Evolutionary conservation across 192 early-diverging fungal species (phyloP).

Genomic region (Rhizoclosmatium globosum): DNA sequence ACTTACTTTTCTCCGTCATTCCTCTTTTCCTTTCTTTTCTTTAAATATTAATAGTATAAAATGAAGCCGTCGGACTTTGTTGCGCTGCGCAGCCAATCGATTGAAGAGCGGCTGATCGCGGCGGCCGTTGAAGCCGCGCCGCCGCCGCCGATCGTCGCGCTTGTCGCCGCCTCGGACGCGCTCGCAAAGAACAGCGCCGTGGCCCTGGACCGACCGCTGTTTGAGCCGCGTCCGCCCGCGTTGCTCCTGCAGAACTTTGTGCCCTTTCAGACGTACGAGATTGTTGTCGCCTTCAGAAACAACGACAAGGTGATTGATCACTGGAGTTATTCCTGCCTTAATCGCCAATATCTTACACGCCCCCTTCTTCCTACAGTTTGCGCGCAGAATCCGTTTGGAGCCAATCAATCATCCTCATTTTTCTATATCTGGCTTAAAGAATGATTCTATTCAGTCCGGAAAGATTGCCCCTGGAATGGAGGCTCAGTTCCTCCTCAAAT

Average conservation of each 20-base stretch:
- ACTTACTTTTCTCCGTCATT: no score
- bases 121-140: slow-evolving; percentile 13
- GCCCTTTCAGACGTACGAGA: slow-evolving; percentile 64
- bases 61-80: slow-evolving; percentile 55
- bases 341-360: background rate
- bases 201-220: slow-evolving; percentile 59
- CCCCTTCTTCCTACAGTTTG: slow-evolving; percentile 43
- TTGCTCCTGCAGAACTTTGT: slow-evolving; percentile 55
- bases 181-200: slow-evolving; percentile 39
- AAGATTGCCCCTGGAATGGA: slow-evolving; percentile 73
- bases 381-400: slow-evolving; percentile 57
- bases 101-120: slow-evolving; percentile 45
- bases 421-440: slow-evolving; percentile 50
- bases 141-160: slow-evolving; percentile 42
- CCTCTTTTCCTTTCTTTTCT: background rate
- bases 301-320: slow-evolving; percentile 65
- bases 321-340: slow-evolving; percentile 4
- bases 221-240: slow-evolving; percentile 58
- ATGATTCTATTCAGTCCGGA: slow-evolving; percentile 52
- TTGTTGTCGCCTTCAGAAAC: slow-evolving; percentile 63
- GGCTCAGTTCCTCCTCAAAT: slow-evolving; percentile 59
- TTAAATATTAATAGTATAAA: background rate
- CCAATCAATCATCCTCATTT: slow-evolving; percentile 60
- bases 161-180: background rate
- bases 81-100: slow-evolving; percentile 37